Evolutionary conservation across 441 rosid species (phyloP), one percentile per base, ranked within the genome.

Genomic region (Bruguiera hainesii): DNA sequence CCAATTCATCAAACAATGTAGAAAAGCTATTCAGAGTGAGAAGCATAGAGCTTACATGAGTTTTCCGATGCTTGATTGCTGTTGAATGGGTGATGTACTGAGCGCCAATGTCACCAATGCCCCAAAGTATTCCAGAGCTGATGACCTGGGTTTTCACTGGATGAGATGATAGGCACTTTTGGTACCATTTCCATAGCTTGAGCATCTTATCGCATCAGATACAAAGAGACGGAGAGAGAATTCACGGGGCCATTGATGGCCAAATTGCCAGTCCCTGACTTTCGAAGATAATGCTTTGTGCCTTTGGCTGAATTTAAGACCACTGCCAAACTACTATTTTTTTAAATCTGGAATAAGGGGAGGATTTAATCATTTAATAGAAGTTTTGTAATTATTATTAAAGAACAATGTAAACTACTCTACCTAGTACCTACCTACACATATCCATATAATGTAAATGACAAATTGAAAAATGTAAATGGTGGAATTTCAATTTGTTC

Each of bases 101-200:
- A 66, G 98, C 99, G 56, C 96, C 84, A 71, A 95, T 79, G 81
- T 95, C 98, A 71, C 98, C 97, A 51, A 79, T 67, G 76, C 93
- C 90, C 99, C 99, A 95, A 4, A 95, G 89, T 60, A 88, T 67
- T 18, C 98, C 99, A 29, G 98, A 95, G 80, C 97, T 90, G 60
- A 95, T 74, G 61, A 89, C 80, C 76, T 95, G 99, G 55, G 97
- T 91, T 85, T 91, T 91, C 62, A 95, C 72, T 0, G 99, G 96
- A 66, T 90, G 88, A 63, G 80, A 72, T 42, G 87, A 61, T 42
- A 95, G 66, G 77, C 96, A 88, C 55, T 74, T 81, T 75, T 91
- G 93, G 80, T 95, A 91, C 91, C 94, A 91, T 81, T 77, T 86
- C 99, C 98, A 95, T 61, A 89, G 79, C 83, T 86, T 86, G 72